Evolutionary conservation across 1,284 basidiomycete species (phyloP).

Genomic region (Apiotrichum veenhuisii): DNA sequence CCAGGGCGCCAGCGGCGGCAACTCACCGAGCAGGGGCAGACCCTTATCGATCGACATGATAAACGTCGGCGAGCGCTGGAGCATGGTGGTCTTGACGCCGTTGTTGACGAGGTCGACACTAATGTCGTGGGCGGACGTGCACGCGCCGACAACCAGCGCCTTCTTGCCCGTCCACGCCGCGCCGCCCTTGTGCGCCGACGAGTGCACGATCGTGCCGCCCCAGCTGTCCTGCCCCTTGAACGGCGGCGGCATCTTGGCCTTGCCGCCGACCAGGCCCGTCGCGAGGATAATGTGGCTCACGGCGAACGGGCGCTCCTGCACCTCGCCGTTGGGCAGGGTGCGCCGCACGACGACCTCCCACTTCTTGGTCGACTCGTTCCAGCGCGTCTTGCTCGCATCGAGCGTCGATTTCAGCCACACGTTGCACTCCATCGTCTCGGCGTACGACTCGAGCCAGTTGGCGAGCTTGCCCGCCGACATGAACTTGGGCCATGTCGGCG

Average conservation of each 20-base stretch:
- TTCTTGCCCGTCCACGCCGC: conserved; percentile 58
- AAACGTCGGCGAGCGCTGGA: conserved; percentile 62
- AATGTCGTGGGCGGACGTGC: conserved; percentile 56
- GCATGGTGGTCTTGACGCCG: conserved; percentile 59
- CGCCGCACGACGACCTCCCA: conserved; percentile 58
- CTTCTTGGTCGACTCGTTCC: conserved; percentile 52
- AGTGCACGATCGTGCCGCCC: conserved; percentile 59
- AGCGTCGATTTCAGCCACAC: conserved; percentile 61
- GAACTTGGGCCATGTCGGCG: conserved; percentile 34
- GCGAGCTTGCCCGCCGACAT: conserved; percentile 56
- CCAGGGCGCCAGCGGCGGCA: conserved; percentile 53
- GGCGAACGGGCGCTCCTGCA: conserved; percentile 52
- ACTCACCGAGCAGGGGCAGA: conserved; percentile 32
- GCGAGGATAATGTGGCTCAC: conserved; percentile 57
- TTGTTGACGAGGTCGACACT: conserved; percentile 53
- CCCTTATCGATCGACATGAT: conserved; percentile 58
- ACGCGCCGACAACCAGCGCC: conserved; percentile 54
- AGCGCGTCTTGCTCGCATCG: conserved; percentile 46
- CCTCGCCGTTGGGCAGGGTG: conserved; percentile 46
- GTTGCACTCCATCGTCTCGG: conserved; percentile 61
- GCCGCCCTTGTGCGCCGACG: conserved; percentile 58
- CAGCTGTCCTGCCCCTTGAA: conserved; percentile 54
- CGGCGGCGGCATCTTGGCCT: conserved; percentile 53
- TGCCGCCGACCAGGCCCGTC: conserved; percentile 59
- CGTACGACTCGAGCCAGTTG: conserved; percentile 66